phyloP scores from a whole-genome alignment of 208 protist genomes.

The Trypanosoma rangeli region DNA sequence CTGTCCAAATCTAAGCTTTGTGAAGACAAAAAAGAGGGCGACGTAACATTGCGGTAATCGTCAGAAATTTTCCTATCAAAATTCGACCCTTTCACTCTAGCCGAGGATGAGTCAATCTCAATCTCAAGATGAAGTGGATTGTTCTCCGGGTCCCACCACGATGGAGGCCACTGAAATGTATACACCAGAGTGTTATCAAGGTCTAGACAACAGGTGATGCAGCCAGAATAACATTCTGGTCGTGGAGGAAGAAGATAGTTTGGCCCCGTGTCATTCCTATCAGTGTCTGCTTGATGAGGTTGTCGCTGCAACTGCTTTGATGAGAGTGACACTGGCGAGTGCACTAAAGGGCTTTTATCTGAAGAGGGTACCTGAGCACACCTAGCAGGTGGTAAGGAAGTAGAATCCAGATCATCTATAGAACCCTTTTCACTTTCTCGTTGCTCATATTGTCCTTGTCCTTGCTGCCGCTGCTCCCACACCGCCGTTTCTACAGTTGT shows the following conservation, averaged over 20 bases:
- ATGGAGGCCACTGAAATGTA: conserved; percentile 38
- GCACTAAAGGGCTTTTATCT: not conserved
- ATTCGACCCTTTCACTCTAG: not conserved
- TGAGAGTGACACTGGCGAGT: not conserved
- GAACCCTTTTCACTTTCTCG: no score
- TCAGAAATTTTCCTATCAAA: not conserved
- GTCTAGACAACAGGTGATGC: conserved; percentile 40
- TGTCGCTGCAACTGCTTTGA: not conserved
- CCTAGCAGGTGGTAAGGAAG: not conserved
- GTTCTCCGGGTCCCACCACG: conserved; percentile 30
- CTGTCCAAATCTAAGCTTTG: not conserved
- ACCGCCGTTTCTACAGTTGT: no score
- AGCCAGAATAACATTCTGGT: conserved; percentile 3
- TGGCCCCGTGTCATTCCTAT: not conserved
- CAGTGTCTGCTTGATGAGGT: not conserved
- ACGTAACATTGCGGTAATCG: not conserved
- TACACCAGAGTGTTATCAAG: conserved; percentile 76
- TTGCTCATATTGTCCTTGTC: no score
- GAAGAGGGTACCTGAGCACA: not conserved
- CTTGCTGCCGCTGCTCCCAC: no score
- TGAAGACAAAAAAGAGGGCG: not conserved
- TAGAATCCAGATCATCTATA: no score
- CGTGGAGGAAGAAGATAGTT: conserved; percentile 16
- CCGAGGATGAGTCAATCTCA: conserved; percentile 2
- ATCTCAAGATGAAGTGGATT: conserved; percentile 25